A percentile compares a stretch with the other conserved stretches of the same genome.
These are phyloP conservation scores for Artemisia tridentata DNA, from an alignment of 129 eudicot genomes.

Conservation along the genomic window DNA sequence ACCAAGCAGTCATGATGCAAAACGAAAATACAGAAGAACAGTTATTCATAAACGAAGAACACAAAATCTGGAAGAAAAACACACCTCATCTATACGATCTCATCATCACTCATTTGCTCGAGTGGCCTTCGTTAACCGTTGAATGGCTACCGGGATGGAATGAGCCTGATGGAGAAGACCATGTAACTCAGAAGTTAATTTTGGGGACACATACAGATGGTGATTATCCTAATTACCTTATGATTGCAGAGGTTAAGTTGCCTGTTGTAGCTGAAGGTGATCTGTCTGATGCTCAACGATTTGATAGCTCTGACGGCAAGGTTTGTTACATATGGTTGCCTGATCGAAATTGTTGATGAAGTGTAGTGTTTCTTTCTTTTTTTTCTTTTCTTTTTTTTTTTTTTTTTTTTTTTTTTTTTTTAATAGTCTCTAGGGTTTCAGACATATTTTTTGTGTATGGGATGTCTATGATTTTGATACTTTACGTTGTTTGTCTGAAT, in stretches of 20 bases:
- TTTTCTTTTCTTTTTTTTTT: too few relatives aligned
- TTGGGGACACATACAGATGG: constrained; percentile 89
- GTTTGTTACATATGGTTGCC: constrained; percentile 23
- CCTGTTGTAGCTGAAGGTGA: constrained; percentile 86
- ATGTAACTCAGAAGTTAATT: constrained; percentile 83
- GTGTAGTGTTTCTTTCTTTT: not conserved
- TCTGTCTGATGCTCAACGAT: constrained; percentile 67
- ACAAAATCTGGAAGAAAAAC: constrained; percentile 95
- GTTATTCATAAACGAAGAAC: constrained; percentile 78
- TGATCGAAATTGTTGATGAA: not conserved
- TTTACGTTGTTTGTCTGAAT: not conserved
- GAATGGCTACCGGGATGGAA: constrained; percentile 88
- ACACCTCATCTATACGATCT: constrained; percentile 91
- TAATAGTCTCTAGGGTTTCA: too few relatives aligned
- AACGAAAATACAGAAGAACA: constrained; percentile 59
- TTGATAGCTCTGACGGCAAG: constrained; percentile 74
- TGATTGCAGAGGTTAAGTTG: constrained; percentile 84
- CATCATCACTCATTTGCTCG: constrained; percentile 79
- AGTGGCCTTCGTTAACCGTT: constrained; percentile 96
- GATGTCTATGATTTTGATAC: not conserved
- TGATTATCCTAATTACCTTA: constrained; percentile 82
- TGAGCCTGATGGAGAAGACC: constrained; percentile 88
- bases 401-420: too few relatives aligned
- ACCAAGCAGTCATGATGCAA: constrained; percentile 27
- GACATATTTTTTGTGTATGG: not conserved